phyloP scores from a whole-genome alignment of 2,329 filamentous ascomycete genomes.

The Xylaria sp. region DNA sequence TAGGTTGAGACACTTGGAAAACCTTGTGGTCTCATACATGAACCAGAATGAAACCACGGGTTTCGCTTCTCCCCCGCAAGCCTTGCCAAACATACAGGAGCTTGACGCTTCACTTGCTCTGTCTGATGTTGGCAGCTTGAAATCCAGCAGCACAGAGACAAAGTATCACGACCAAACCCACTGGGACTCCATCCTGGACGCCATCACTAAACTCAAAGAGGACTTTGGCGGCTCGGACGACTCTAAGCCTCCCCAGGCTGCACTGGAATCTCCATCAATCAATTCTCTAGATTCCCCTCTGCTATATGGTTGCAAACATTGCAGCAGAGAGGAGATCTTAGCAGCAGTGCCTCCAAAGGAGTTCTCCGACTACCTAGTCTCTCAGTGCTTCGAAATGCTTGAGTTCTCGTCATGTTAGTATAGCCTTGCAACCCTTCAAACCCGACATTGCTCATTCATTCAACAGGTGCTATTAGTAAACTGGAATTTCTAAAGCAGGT shows the following conservation, averaged over 20 bases:
- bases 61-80: background rate
- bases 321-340: slow-evolving; percentile 49
- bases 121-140: slow-evolving; percentile 38
- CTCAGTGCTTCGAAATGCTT: slow-evolving; percentile 53
- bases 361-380: slow-evolving; percentile 51
- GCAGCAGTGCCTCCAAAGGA: slow-evolving; percentile 50
- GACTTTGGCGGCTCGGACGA: slow-evolving; percentile 29
- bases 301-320: slow-evolving; percentile 48
- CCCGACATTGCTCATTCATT: slow-evolving; percentile 11
- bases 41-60: slow-evolving; percentile 25
- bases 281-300: slow-evolving; percentile 40
- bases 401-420: slow-evolving; percentile 45
- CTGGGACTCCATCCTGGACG: slow-evolving; percentile 40
- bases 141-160: slow-evolving; percentile 36
- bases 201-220: slow-evolving; percentile 39
- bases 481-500: slow-evolving; percentile 47
- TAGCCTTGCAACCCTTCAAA: background rate
- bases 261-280: background rate
- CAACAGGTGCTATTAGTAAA: slow-evolving; percentile 45
- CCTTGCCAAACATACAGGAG: slow-evolving; percentile 12
- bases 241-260: slow-evolving; percentile 3
- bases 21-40: slow-evolving; percentile 39
- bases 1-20: slow-evolving; percentile 37
- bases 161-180: slow-evolving; percentile 42
- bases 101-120: slow-evolving; percentile 17